Conservation (phyloP, 78 protist genomes). For the Guillardia theta region DNA sequence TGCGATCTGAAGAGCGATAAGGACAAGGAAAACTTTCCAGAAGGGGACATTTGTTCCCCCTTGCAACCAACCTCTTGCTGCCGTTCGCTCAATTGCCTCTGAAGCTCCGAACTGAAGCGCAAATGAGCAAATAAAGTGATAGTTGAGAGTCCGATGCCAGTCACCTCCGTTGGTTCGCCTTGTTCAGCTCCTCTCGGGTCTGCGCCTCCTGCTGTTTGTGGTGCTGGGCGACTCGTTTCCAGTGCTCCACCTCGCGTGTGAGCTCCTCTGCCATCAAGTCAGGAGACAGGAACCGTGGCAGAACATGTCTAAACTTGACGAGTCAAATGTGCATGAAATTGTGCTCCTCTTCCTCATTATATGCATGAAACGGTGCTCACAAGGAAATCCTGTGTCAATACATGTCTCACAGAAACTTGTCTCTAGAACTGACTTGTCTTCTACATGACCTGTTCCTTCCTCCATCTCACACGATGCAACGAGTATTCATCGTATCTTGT, state of each 20-base stretch:
- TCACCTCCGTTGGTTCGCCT: background rate
- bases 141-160: too few species aligned
- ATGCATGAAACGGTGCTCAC: too few species aligned
- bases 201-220: slow-evolving; percentile 25
- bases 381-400: too few species aligned
- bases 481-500: too few species aligned
- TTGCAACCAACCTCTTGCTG: background rate
- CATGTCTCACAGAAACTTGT: too few species aligned
- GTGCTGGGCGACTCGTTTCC: slow-evolving; percentile 31
- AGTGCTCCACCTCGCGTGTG: slow-evolving; percentile 35
- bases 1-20: slow-evolving; percentile 4
- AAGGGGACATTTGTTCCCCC: background rate
- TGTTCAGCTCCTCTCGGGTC: background rate
- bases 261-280: background rate
- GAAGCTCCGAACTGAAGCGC: too few species aligned
- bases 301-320: background rate
- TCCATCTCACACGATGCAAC: too few species aligned
- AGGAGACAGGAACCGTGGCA: background rate
- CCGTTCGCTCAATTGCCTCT: background rate
- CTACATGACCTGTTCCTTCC: too few species aligned
- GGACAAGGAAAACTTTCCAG: background rate
- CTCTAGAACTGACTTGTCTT: too few species aligned
- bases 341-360: too few species aligned
- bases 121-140: too few species aligned
- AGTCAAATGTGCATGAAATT: background rate